Base-by-base conservation (phyloP, 2,329 filamentous ascomycete species). In the Achaetomium macrosporum region DNA sequence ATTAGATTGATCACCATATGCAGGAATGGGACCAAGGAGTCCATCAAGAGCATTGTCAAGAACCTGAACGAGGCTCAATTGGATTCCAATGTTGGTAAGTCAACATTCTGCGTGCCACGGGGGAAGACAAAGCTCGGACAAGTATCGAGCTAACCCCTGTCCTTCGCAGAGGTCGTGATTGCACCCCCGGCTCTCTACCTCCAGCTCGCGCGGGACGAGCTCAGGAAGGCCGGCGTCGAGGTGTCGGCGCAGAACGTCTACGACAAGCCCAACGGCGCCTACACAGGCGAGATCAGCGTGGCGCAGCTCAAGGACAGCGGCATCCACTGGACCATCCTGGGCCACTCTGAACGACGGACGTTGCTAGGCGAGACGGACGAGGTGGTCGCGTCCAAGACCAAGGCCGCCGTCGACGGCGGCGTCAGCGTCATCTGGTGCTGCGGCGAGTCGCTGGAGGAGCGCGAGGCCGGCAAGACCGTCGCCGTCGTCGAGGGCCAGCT, bases 211-310 rank as follows among this genome's bases (percentile, higher is more conserved):
- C 89, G 89, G 66, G 85, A 93, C 70, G 79, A 84, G 67, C 81
- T 92, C 65, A 51, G 20, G 20, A 83, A 85, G 69, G 68, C 81
- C 64, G 83, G 84, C 61, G 78, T 99, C 69, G 87, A 88, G 68
- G 88, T 99, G 59, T 88, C 92, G 53, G 86, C 93, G 53, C 93
- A 99, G 78, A 99, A 99, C 75, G 90, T 97, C 73, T 97, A 83
- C 75, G 88, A 97, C 80, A 92, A 92, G 82, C 90, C 90, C 71
- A 90, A 93, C 73, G 93, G 93, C 65, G 93, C 93, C 65, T 97
- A 88, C 80, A 99, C 93, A 35, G 93, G 93, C 67, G 93, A 99
- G 78, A 93, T 96, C 76, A 91, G 87, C 61, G 91, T 91, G 60
- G 77, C 85, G 58, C 93, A 97, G 78, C 84, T 99, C 66, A 85